phyloP scores from a whole-genome alignment of 306 rosid genomes.

The Prinsepia uniflora region DNA sequence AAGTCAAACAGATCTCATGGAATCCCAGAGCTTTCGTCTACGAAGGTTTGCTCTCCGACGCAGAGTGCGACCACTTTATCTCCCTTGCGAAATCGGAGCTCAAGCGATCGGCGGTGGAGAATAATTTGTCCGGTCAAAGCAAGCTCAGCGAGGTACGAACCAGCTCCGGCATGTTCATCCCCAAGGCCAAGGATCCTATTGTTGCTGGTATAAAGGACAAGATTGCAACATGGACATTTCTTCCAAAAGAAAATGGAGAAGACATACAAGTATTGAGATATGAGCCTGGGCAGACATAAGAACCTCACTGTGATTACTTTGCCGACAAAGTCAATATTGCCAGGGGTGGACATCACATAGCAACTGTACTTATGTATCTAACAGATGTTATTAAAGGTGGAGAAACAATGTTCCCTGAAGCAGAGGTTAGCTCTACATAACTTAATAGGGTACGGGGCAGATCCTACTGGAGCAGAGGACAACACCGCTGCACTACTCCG shows the following conservation, averaged over 20 bases:
- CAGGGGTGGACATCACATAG: conserved; percentile 88
- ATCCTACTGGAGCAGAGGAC: too few species aligned
- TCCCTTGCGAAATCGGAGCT: conserved; percentile 83
- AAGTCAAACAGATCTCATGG: conserved; percentile 91
- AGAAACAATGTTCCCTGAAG: conserved; percentile 90
- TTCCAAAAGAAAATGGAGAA: conserved; percentile 98
- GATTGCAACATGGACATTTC: conserved; percentile 93
- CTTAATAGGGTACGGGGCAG: too few species aligned
- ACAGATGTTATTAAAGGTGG: conserved; percentile 79
- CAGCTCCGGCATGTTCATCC: conserved; percentile 93
- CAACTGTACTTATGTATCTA: conserved; percentile 95
- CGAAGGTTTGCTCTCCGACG: conserved; percentile 79
- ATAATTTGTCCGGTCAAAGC: conserved; percentile 66
- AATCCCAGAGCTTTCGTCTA: conserved; percentile 93
- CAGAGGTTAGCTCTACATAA: conserved; percentile 88
- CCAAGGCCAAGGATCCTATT: conserved; percentile 89
- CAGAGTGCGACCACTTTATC: conserved; percentile 89
- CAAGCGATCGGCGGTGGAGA: conserved; percentile 93
- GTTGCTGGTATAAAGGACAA: conserved; percentile 88
- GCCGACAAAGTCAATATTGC: conserved; percentile 79
- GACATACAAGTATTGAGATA: conserved; percentile 96
- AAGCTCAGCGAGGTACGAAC: conserved; percentile 81
- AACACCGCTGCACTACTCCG: too few species aligned
- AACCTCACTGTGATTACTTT: conserved; percentile 87
- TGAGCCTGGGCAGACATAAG: conserved; percentile 96